Conservation (phyloP, 495 filamentous ascomycete genomes). For the Daldinia vernicosa region DNA sequence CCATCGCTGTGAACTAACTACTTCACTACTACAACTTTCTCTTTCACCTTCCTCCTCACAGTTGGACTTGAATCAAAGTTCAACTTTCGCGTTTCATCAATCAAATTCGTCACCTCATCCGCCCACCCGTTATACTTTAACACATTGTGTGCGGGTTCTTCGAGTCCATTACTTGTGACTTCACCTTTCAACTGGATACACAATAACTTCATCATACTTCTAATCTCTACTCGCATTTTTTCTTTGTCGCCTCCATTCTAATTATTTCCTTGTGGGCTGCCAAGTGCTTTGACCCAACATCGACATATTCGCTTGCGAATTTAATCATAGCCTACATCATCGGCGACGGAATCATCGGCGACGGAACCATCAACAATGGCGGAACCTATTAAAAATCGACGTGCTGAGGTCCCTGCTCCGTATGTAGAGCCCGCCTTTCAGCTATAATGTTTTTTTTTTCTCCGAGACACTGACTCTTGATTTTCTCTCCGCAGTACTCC, state of each 20-base stretch:
- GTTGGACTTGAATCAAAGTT: slow-evolving; percentile 38
- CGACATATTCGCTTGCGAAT: slow-evolving; percentile 14
- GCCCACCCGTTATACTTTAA: slow-evolving; percentile 15
- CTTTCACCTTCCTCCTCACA: slow-evolving; percentile 24
- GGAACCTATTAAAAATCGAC: slow-evolving; percentile 49
- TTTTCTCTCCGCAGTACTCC: slow-evolving; percentile 71
- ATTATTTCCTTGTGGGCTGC: slow-evolving; percentile 29
- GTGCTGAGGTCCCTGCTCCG: slow-evolving; percentile 45
- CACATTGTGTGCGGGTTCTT: slow-evolving; percentile 14
- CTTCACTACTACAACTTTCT: slow-evolving; percentile 40
- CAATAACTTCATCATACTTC: slow-evolving; percentile 22
- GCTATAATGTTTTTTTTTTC: slow-evolving; percentile 18
- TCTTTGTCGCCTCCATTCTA: slow-evolving; percentile 16
- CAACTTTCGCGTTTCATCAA: slow-evolving; percentile 33
- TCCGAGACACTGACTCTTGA: slow-evolving; percentile 42
- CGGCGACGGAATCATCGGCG: slow-evolving; percentile 29
- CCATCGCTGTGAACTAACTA: slow-evolving; percentile 32
- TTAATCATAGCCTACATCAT: slow-evolving; percentile 7
- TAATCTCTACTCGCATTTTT: slow-evolving; percentile 30
- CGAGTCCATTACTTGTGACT: slow-evolving; percentile 24
- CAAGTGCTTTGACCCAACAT: slow-evolving; percentile 18
- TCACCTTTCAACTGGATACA: slow-evolving; percentile 29
- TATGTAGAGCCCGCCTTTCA: slow-evolving; percentile 31
- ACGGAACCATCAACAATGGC: slow-evolving; percentile 44
- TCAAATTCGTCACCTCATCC: slow-evolving; percentile 17